Base-by-base conservation (phyloP, 2,329 filamentous ascomycete species). In the Fusarium caatingaense region DNA sequence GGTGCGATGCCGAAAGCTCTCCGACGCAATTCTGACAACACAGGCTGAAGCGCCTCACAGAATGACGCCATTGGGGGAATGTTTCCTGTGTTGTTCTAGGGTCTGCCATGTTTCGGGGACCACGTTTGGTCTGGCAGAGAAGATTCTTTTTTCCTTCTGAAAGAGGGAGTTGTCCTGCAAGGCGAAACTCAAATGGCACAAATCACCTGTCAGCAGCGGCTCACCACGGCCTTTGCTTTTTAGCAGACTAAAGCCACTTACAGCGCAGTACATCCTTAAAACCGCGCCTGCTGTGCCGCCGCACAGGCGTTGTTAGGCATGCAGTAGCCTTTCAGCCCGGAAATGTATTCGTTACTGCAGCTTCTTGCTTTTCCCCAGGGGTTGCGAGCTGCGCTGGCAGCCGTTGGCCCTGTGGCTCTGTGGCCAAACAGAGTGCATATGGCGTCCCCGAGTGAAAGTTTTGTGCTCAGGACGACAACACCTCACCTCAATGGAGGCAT, bases 101-200 rank as follows among this genome's bases (percentile, higher is more conserved):
- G 41, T 34, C 42, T 32, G 44, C 34, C 32, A 20, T 41, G 47
- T 60, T 42, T 69, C 49, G 50, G 54, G 42, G 64, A 60, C 64
- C 51, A 45, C 15, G n/a, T 44, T 37, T 28, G 23, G 30, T 27
- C 32, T 60, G 28, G 30, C 66, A 68, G 44, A 61, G 66, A 68
- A 66, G 54, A 69, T 69, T 68, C 60, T 61, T 68, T 68, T 66
- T 66, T 55, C 16, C 62, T 59, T 66, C 63, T 66, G 61, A 66
- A 66, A 40, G 42, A 66, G 61, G 65, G 49, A 68, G 54, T 37
- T 68, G 50, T 54, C 41, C 34, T 66, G 60, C 65, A 69, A 42
- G 65, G 61, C 61, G 15, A 66, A 66, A 66, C 60, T 66, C 42
- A 54, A 66, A 66, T 44, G 45, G 28, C 42, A 69, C 51, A 61